Evolutionary conservation across 768 basidiomycete genomes (phyloP).

Genomic region (Russula sp.): DNA sequence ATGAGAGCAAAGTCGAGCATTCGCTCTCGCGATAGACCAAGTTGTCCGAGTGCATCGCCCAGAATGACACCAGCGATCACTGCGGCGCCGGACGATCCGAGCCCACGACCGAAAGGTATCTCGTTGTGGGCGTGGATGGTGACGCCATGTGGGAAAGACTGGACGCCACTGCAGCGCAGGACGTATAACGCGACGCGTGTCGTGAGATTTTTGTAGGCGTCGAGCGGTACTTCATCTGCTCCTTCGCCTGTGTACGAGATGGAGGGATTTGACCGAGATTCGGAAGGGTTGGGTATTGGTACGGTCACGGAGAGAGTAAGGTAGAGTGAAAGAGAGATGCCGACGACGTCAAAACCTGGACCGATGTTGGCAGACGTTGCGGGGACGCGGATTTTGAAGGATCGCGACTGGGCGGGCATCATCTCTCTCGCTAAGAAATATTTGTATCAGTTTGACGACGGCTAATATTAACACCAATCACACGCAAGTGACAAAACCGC

Average conservation of each 20-base stretch:
- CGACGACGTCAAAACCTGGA: conserved; percentile 98
- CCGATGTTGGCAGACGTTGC: conserved; percentile 99
- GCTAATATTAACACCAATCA: background rate
- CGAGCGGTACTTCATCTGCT: conserved; percentile 84
- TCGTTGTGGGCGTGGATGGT: conserved; percentile 80
- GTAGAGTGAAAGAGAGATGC: conserved; percentile 89
- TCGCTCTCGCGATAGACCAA: conserved; percentile 65
- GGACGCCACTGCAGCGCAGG: conserved; percentile 80
- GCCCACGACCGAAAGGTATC: conserved; percentile 96
- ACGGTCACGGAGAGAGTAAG: conserved; percentile 69
- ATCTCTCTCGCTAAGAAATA: conserved; percentile 5
- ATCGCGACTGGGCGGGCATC: conserved; percentile 14
- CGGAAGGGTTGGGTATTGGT: conserved; percentile 30
- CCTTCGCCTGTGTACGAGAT: conserved; percentile 88
- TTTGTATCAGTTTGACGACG: background rate
- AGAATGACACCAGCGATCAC: conserved; percentile 96
- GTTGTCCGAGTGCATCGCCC: conserved; percentile 74
- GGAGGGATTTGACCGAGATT: background rate
- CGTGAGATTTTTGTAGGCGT: conserved; percentile 94
- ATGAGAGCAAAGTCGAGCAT: conserved; percentile 95
- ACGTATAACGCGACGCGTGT: conserved; percentile 98
- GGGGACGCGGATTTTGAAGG: conserved; percentile 78
- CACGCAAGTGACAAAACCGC: no score
- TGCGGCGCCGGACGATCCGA: conserved; percentile 98
- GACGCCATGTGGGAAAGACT: conserved; percentile 73